These are phyloP conservation scores for Ustilago curta DNA, from an alignment of 1,284 basidiomycete genomes.

Conservation along the genomic window DNA sequence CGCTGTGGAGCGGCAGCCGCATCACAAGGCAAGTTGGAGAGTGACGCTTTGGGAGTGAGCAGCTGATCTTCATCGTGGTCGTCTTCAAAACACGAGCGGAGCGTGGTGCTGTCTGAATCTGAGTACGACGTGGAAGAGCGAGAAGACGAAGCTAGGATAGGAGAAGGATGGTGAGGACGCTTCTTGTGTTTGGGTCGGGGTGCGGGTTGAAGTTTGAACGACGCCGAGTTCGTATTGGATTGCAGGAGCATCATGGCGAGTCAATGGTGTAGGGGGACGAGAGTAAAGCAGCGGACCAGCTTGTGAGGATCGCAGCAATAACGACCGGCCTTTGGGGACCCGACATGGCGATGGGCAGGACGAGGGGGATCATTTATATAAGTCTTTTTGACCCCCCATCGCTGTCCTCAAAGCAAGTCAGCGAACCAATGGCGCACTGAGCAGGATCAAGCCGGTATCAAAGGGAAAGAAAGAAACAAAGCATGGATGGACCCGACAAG, in stretches of 20 bases:
- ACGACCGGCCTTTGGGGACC: neutral
- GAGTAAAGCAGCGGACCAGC: neutral
- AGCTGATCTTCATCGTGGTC: slow-evolving; percentile 10
- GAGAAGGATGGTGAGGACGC: slow-evolving; percentile 21
- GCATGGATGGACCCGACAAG: too few species aligned
- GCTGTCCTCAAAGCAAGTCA: too few species aligned
- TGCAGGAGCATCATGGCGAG: slow-evolving; percentile 25
- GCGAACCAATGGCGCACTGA: too few species aligned
- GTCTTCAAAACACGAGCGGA: slow-evolving; percentile 29
- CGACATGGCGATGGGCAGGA: too few species aligned
- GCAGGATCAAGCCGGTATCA: too few species aligned
- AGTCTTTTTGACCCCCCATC: too few species aligned
- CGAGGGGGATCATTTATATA: too few species aligned
- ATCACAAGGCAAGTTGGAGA: neutral
- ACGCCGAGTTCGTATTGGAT: slow-evolving; percentile 21
- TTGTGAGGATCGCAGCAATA: neutral
- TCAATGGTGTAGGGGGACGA: neutral
- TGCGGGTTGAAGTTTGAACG: slow-evolving; percentile 44
- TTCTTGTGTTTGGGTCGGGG: slow-evolving; percentile 38
- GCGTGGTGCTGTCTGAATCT: slow-evolving; percentile 2
- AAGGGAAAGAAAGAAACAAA: too few species aligned
- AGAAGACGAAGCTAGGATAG: neutral
- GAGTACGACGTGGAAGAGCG: neutral
- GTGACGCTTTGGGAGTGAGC: slow-evolving; percentile 24
- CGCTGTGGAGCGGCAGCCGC: neutral